Evolutionary conservation across 2,329 filamentous ascomycete genomes (phyloP).

Genomic region (Pseudogymnoascus sp.): DNA sequence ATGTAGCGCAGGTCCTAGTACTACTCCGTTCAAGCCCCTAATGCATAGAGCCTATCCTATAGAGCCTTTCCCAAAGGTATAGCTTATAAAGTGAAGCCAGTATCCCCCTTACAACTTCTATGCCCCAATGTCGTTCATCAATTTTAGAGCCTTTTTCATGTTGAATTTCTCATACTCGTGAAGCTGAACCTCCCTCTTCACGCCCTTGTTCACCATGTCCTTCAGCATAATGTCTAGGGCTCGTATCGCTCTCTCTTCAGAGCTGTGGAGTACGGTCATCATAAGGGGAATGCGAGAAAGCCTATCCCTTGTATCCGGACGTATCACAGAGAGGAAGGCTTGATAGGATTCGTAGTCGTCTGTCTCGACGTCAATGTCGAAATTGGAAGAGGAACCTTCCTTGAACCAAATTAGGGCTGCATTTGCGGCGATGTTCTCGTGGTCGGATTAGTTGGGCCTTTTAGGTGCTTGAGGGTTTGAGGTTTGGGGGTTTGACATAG

Average conservation of each 20-base stretch:
- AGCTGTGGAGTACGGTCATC: neutral
- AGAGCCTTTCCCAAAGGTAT: no score
- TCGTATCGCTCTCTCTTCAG: neutral
- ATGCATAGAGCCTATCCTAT: no score
- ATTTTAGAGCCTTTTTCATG: neutral
- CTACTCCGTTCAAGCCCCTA: no score
- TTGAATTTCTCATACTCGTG: neutral
- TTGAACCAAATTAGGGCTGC: neutral
- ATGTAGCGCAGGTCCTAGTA: no score
- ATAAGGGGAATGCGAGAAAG: neutral
- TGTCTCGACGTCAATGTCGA: neutral
- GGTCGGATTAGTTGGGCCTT: neutral
- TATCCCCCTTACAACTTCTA: neutral
- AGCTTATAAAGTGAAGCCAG: neutral
- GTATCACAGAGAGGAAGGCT: neutral
- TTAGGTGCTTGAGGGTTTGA: neutral
- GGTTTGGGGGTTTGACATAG: neutral
- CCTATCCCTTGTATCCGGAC: neutral
- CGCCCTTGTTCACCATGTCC: neutral
- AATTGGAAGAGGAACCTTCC: neutral
- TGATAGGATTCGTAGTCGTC: neutral
- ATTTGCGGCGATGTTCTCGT: neutral
- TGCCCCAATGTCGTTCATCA: neutral
- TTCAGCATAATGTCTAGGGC: neutral
- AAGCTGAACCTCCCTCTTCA: neutral